Evolutionary conservation across 306 rosid genomes (phyloP).

Genomic region (Lathyrus sativus): DNA sequence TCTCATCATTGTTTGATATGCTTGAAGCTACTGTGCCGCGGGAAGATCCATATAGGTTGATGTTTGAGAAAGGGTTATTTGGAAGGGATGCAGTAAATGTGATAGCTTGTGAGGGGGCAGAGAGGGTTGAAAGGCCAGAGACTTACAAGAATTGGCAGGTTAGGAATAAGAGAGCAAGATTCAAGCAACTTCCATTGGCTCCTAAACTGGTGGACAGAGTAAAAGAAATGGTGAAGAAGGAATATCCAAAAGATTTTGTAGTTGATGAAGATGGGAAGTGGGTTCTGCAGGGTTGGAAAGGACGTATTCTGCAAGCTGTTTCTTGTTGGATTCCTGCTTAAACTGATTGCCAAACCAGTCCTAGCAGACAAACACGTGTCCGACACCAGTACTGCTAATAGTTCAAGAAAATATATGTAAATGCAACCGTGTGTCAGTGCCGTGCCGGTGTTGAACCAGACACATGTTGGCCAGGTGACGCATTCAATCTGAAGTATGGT

Average conservation of each 20-base stretch:
- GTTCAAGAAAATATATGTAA: neutral
- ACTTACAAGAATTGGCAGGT: slow-evolving; percentile 84
- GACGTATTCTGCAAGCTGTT: slow-evolving; percentile 58
- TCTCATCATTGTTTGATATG: slow-evolving; percentile 78
- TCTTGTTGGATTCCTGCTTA: slow-evolving; percentile 73
- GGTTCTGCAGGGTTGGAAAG: slow-evolving; percentile 91
- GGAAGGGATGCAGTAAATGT: slow-evolving; percentile 76
- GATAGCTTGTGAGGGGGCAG: slow-evolving; percentile 77
- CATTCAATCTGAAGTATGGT: neutral
- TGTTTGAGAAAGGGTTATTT: slow-evolving; percentile 59
- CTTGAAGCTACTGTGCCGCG: slow-evolving; percentile 59
- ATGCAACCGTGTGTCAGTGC: neutral
- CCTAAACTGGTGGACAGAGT: slow-evolving; percentile 51
- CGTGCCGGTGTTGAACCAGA: neutral
- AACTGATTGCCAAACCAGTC: slow-evolving; percentile 9
- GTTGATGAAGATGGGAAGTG: slow-evolving; percentile 66
- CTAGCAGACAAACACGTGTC: neutral
- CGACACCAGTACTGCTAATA: neutral
- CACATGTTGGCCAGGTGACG: neutral
- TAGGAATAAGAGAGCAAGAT: slow-evolving; percentile 73
- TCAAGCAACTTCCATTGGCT: slow-evolving; percentile 63
- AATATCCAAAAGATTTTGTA: slow-evolving; percentile 66
- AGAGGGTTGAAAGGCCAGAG: slow-evolving; percentile 84
- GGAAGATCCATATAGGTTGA: slow-evolving; percentile 57
- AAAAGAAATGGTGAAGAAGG: slow-evolving; percentile 57